Percentiles rank a stretch among this genome's conserved stretches.
Evolutionary conservation across 2,329 filamentous ascomycete species (phyloP).

Genomic region (Torrubiella hemipterigena): DNA sequence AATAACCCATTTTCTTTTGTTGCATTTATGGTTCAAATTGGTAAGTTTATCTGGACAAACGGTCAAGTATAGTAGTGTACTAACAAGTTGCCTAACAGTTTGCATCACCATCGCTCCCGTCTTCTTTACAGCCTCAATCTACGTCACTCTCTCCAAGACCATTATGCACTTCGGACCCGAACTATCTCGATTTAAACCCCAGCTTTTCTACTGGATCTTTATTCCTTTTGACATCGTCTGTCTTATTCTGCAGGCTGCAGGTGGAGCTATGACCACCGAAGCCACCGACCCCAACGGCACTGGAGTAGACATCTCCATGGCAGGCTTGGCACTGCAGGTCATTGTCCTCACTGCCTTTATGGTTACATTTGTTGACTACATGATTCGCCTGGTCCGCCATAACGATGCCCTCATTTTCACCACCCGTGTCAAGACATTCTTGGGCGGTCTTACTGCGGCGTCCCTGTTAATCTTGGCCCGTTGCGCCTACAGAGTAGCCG

Average conservation of each 20-base stretch:
- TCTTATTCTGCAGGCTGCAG: slow-evolving; percentile 43
- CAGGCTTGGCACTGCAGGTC: slow-evolving; percentile 48
- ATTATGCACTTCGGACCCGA: slow-evolving; percentile 26
- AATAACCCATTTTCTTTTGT: slow-evolving; percentile 44
- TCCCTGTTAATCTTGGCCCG: slow-evolving; percentile 49
- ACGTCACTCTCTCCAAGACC: slow-evolving; percentile 42
- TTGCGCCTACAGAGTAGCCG: slow-evolving; percentile 52
- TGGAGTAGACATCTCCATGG: slow-evolving; percentile 28
- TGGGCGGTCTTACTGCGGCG: slow-evolving; percentile 37
- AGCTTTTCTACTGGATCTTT: slow-evolving; percentile 34
- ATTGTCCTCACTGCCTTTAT: slow-evolving; percentile 41
- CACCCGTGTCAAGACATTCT: slow-evolving; percentile 29
- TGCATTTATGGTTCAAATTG: slow-evolving; percentile 55
- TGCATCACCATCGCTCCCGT: slow-evolving; percentile 41
- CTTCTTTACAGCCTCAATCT: slow-evolving; percentile 50
- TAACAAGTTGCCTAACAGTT: slow-evolving; percentile 16
- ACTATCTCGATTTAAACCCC: slow-evolving; percentile 30
- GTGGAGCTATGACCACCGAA: slow-evolving; percentile 38
- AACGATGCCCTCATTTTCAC: slow-evolving; percentile 12
- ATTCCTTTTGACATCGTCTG: slow-evolving; percentile 45
- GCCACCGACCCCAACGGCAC: slow-evolving; percentile 23
- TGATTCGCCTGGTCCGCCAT: slow-evolving; percentile 27
- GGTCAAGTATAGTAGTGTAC: not conserved
- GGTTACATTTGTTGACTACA: slow-evolving; percentile 34
- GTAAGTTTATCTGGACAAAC: slow-evolving; percentile 18